Evolutionary conservation across 495 filamentous ascomycete genomes (phyloP), one percentile per base, ranked within the genome.

Genomic region (Aspergillus cavernicola): DNA sequence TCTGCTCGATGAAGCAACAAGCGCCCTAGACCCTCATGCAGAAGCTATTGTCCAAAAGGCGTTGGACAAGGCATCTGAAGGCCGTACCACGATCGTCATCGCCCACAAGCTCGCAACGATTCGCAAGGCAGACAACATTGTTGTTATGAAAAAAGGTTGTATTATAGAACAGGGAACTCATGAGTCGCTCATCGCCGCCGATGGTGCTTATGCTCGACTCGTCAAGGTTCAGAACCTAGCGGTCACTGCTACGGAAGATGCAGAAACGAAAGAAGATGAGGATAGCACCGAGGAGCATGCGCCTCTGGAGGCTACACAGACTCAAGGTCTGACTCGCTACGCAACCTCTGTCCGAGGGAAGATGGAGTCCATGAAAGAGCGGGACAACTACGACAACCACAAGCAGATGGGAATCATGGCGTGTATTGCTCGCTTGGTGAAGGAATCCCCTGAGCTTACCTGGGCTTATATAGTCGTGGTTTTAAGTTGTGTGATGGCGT

Each of bases 31-130:
- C 66, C 96, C 93, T 38, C 92, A 91, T 63, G 91, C 89, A 12
- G 93, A 98, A 71, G 89, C 89, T 26, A 87, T 96, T 6, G 93
- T 98, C 0, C 93, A 98, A 69, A 88, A 88, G 36, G 93, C 93
- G 15, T 78, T 98, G 13, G 92, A 97, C 59, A 85, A 80, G 37
- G 93, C 90, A 32, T 80, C 91, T 8, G 78, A 87, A 56, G 93
- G 92, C 10, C 82, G 93, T 15, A 98, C 93, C 0, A 97, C 93
- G 10, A 95, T 97, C 62, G 86, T 92, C 9, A 97, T 98, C 62
- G 95, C 93, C 18, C 93, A 98, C 68, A 83, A 93, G 48, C 76
- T 98, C 22, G 93, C 89, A 0, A 98, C 93, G 23, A 95, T 98
- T 73, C 92, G 86, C 68, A 81, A 86, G 51, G 92, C 92, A 0